Evolutionary conservation across 129 eudicot genomes (phyloP).

Genomic region (Artemisia tridentata): DNA sequence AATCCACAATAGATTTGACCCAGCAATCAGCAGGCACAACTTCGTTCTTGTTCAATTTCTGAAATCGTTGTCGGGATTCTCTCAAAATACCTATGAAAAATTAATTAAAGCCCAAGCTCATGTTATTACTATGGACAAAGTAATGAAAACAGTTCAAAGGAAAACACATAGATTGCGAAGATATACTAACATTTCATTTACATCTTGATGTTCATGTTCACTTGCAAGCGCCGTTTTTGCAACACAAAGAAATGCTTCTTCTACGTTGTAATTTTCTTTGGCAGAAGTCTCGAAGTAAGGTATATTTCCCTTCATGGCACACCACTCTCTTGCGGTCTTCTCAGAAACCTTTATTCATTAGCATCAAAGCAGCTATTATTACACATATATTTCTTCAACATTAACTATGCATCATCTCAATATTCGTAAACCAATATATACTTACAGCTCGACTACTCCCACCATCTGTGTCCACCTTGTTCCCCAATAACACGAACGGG

Average conservation of each 20-base stretch:
- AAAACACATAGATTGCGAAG: not conserved
- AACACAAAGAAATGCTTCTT: slow-evolving; percentile 59
- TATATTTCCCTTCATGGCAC: slow-evolving; percentile 66
- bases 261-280: slow-evolving; percentile 74
- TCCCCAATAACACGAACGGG: slow-evolving; percentile 81
- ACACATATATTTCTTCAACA: not conserved
- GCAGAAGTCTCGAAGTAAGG: slow-evolving; percentile 93
- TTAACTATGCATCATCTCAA: not conserved
- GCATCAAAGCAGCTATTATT: not conserved
- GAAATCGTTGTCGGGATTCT: slow-evolving; percentile 64
- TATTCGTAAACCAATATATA: not conserved
- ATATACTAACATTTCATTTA: slow-evolving; percentile 38
- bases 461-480: slow-evolving; percentile 74
- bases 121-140: not conserved
- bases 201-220: slow-evolving; percentile 54
- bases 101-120: not conserved
- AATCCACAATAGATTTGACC: no score
- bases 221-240: slow-evolving; percentile 64
- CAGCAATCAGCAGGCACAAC: slow-evolving; percentile 58
- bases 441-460: slow-evolving; percentile 74
- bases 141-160: not conserved
- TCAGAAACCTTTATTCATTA: slow-evolving; percentile 57
- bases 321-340: slow-evolving; percentile 85
- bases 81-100: slow-evolving; percentile 44
- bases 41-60: slow-evolving; percentile 59